Conservation (phyloP, 192 early-diverging fungal genomes). For the Coemansia reversa region DNA sequence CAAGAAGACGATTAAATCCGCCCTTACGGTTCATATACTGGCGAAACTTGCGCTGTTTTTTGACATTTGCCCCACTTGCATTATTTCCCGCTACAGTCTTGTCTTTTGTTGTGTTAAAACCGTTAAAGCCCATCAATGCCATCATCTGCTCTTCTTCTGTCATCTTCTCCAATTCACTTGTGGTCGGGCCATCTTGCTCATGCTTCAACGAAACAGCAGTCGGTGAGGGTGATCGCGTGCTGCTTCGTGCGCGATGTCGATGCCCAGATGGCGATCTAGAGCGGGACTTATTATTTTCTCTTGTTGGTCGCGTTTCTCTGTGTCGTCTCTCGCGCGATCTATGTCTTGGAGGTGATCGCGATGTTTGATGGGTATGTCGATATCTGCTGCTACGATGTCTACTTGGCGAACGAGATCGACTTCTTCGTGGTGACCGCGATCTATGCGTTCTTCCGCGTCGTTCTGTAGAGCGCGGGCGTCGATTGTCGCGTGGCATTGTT, state of each 20-base stretch:
- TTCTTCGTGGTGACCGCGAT: conserved; percentile 19
- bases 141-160: conserved; percentile 75
- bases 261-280: conserved; percentile 15
- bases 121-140: conserved; percentile 83
- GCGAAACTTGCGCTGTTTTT: conserved; percentile 82
- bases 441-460: conserved; percentile 5
- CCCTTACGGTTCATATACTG: conserved; percentile 95
- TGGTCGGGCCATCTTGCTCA: neutral
- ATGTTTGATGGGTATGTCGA: conserved; percentile 2
- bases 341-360: conserved; percentile 9
- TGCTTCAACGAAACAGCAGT: neutral
- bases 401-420: conserved; percentile 34
- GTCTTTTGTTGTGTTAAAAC: conserved; percentile 81
- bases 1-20: conserved; percentile 70
- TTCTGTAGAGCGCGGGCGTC: conserved; percentile 25
- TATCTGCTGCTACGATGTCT: conserved; percentile 15
- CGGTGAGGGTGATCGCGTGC: conserved; percentile 13
- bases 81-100: conserved; percentile 77
- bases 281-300: conserved; percentile 8
- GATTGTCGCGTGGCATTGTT: conserved; percentile 28
- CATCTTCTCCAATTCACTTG: conserved; percentile 22
- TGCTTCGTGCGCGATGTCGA: conserved; percentile 8
- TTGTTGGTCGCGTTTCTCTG: conserved; percentile 1
- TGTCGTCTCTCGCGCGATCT: conserved; percentile 24
- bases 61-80: conserved; percentile 71